These are phyloP conservation scores for Lactuca saligna DNA, from an alignment of 129 eudicot species.

Conservation along the genomic window DNA sequence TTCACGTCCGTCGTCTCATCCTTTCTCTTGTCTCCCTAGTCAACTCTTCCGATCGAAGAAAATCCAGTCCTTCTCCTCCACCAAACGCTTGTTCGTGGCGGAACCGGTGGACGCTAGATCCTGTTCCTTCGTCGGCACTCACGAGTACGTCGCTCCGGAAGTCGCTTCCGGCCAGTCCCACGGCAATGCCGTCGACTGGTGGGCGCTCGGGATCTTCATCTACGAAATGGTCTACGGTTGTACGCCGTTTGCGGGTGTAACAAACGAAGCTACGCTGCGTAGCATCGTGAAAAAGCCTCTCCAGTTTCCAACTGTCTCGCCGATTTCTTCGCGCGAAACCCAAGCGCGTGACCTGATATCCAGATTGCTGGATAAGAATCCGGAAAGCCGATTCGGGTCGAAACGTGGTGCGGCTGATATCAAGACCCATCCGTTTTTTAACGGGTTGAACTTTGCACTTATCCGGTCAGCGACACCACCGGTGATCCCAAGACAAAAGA, in stretches of 20 bases:
- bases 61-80: conserved; percentile 46
- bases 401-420: conserved; percentile 87
- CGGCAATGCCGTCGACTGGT: conserved; percentile 96
- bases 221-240: conserved; percentile 92
- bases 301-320: conserved; percentile 49
- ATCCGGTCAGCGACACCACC: conserved; percentile 71
- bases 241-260: conserved; percentile 76
- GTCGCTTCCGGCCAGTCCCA: conserved; percentile 85
- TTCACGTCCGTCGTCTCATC: conserved; percentile 17
- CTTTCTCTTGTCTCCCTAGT: conserved; percentile 59
- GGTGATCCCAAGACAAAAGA: conserved; percentile 35
- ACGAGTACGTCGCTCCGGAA: conserved; percentile 94
- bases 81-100: conserved; percentile 69
- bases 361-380: conserved; percentile 60
- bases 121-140: conserved; percentile 90
- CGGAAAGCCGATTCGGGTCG: conserved; percentile 67
- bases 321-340: conserved; percentile 45
- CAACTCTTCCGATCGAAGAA: conserved; percentile 84
- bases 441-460: conserved; percentile 79
- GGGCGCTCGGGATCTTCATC: conserved; percentile 87
- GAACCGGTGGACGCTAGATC: conserved; percentile 89
- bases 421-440: conserved; percentile 86
- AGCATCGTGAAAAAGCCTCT: conserved; percentile 58
- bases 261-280: conserved; percentile 70
- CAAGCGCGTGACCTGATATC: conserved; percentile 77